Conservation (phyloP, 148 eudicot genomes). For the Camellia sinensis region DNA sequence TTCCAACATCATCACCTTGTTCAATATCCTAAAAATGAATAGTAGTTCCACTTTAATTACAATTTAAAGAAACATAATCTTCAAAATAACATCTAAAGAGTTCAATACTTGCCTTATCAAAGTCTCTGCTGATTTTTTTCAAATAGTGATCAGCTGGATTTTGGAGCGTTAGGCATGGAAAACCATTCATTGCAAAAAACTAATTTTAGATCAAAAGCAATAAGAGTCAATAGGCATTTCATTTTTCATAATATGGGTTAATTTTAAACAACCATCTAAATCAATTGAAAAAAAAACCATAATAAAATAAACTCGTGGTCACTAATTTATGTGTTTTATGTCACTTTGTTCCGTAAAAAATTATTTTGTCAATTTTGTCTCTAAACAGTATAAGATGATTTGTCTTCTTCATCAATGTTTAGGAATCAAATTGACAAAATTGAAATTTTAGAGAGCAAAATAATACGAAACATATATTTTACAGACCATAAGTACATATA, state of each 20-base stretch:
- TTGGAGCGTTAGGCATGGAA: constrained; percentile 38
- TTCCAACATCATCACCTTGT: constrained; percentile 22
- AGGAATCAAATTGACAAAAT: too few relatives aligned
- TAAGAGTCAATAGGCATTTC: background rate
- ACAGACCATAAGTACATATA: too few relatives aligned
- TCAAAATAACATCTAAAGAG: background rate
- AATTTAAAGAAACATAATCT: background rate
- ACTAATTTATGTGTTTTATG: too few relatives aligned
- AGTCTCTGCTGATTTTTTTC: constrained; percentile 41
- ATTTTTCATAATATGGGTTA: background rate
- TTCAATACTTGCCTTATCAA: constrained; percentile 32
- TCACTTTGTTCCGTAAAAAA: too few relatives aligned
- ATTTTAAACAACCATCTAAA: too few relatives aligned
- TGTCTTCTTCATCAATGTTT: too few relatives aligned
- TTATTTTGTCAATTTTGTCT: too few relatives aligned
- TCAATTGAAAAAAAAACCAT: too few relatives aligned
- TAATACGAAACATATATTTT: too few relatives aligned
- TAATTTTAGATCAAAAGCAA: constrained; percentile 6
- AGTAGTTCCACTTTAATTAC: background rate
- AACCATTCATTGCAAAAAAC: constrained; percentile 42
- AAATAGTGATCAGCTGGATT: constrained; percentile 54
- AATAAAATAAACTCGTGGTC: too few relatives aligned
- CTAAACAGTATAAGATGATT: too few relatives aligned
- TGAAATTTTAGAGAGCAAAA: too few relatives aligned
- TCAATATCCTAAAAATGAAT: constrained; percentile 38